Conservation (phyloP, 1,284 basidiomycete species). For the Rhodotorula mucilaginosa region DNA sequence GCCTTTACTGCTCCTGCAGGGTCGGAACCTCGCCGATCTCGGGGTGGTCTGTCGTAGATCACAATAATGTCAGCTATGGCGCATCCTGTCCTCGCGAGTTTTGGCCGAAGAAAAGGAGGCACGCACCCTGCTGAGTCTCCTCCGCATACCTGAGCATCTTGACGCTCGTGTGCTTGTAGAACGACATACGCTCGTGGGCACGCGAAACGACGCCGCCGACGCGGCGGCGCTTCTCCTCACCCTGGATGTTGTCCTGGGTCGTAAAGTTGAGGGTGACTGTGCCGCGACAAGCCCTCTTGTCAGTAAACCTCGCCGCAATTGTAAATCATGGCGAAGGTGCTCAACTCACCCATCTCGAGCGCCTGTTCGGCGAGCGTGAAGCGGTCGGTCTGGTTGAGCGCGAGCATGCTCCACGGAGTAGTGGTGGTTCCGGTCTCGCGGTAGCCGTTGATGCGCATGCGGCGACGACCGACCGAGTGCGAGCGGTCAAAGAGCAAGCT, state of each 20-base stretch:
- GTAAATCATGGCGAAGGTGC: not conserved
- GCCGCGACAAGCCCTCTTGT: not conserved
- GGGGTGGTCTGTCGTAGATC: slow-evolving; percentile 25
- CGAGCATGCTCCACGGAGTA: slow-evolving; percentile 54
- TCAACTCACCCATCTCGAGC: slow-evolving; percentile 43
- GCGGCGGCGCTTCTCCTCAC: slow-evolving; percentile 32
- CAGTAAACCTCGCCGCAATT: not conserved
- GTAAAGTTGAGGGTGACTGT: slow-evolving; percentile 34
- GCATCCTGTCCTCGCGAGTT: not conserved
- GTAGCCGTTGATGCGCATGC: slow-evolving; percentile 52
- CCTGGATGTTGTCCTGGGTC: slow-evolving; percentile 23
- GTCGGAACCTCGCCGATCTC: slow-evolving; percentile 27
- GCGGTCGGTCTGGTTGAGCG: slow-evolving; percentile 52
- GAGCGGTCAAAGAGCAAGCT: slow-evolving; percentile 49
- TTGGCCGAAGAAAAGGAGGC: too few relatives aligned
- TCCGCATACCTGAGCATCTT: slow-evolving; percentile 51
- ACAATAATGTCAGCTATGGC: not conserved
- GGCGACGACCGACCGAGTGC: slow-evolving; percentile 48
- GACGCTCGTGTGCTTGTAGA: slow-evolving; percentile 50
- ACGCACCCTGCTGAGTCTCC: slow-evolving; percentile 39
- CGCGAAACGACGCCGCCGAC: slow-evolving; percentile 45
- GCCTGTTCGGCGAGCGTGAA: slow-evolving; percentile 53
- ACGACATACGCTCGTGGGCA: slow-evolving; percentile 48
- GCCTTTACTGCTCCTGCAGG: slow-evolving; percentile 22
- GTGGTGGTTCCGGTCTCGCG: slow-evolving; percentile 54